Base-by-base conservation (phyloP, 495 filamentous ascomycete species). In the Coniosporium apollinis region DNA sequence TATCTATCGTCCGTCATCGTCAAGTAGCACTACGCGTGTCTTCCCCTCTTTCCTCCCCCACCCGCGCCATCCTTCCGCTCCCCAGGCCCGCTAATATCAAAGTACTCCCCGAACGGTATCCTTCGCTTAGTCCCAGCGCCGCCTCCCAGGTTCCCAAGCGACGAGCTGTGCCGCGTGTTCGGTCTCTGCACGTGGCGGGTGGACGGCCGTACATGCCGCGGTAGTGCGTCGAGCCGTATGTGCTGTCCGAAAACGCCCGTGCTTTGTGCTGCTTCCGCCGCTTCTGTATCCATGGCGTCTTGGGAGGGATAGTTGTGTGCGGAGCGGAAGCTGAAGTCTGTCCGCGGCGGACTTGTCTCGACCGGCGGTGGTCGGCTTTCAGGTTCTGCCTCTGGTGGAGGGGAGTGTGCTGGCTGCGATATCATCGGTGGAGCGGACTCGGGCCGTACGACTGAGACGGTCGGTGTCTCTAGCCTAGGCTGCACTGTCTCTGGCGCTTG, bases 51-150 rank as follows among this genome's bases (percentile, higher is more conserved):
- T 18, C 44, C 42, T 10, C 54, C 50, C 33, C 72, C 68, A 13
- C 65, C 61, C 16, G 67, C 67, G 36, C 66, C 54, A 45, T 86
- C 82, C 41, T 73, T 72, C 9, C 66, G 65, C 41, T 77, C 69
- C 17, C 69, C 64, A 24, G 81, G 43, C 26, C 66, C 69, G 4
- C 70, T 71, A n/a, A 94, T 54, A 42, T 89, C 82, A 44, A 91
- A 92, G 40, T 85, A 76, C 38, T 94, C 85, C 2, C 69, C 68
- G 24, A 84, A 68, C 28, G 78, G 72, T 39, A 79, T 62, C 45
- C 80, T 75, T 11, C 85, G 69, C 57, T 94, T 94, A 19, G 76
- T 76, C 0, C 85, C 83, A 2, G 74, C 69, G 3, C 66, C 73
- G 21, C 48, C 67, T 13, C 64, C 69, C 30, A 69, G 62, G 40